A percentile compares a stretch with the other conserved stretches of the same genome.
Evolutionary conservation across 345 rosid species (phyloP).

Genomic region (Nephelium lappaceum): DNA sequence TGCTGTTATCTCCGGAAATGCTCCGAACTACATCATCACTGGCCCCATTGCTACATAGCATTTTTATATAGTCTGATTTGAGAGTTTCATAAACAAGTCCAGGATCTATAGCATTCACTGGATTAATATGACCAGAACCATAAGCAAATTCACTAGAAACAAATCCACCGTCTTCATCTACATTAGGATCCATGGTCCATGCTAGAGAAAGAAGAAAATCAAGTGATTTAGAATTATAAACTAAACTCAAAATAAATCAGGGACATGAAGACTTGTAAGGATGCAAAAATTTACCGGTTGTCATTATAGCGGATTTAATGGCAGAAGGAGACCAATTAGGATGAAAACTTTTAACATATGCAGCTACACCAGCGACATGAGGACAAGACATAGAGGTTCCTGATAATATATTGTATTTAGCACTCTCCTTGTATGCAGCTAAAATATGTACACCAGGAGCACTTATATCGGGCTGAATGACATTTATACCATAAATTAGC

Average conservation of each 20-base stretch:
- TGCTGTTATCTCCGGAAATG: constrained; percentile 29
- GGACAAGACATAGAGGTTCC: constrained; percentile 39
- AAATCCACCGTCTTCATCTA: too few species aligned
- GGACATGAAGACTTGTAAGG: neutral
- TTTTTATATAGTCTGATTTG: constrained; percentile 36
- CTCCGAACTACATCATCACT: constrained; percentile 8
- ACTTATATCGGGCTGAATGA: constrained; percentile 40
- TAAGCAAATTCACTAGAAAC: constrained; percentile 37
- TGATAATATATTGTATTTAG: constrained; percentile 28
- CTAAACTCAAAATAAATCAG: neutral
- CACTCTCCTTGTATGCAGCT: constrained; percentile 36
- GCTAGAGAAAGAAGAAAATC: constrained; percentile 24
- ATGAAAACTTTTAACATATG: constrained; percentile 42
- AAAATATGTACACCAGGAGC: constrained; percentile 46
- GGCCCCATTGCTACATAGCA: constrained; percentile 42
- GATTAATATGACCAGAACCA: constrained; percentile 49
- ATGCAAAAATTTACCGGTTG: constrained; percentile 27
- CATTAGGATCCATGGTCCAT: constrained; percentile 35
- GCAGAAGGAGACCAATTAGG: constrained; percentile 49
- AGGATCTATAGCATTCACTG: constrained; percentile 35
- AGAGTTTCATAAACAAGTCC: constrained; percentile 46
- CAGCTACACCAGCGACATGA: constrained; percentile 44
- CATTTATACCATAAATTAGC: neutral
- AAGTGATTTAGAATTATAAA: neutral
- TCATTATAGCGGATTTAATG: constrained; percentile 49